Conservation (phyloP, 2,329 filamentous ascomycete species). For the Nigrospora oryzae region DNA sequence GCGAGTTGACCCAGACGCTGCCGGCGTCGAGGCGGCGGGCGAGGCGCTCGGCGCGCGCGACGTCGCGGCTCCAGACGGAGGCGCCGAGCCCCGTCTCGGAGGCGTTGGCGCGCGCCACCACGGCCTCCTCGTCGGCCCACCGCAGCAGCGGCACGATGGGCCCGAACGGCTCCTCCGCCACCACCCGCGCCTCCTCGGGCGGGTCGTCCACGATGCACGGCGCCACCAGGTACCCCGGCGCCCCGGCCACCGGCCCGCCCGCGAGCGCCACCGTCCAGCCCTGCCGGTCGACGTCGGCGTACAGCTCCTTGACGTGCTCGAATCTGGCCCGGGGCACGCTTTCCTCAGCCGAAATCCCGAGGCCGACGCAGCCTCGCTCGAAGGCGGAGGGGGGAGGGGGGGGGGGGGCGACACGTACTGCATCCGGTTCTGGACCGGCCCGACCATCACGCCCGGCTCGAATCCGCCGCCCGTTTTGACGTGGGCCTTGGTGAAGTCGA, state of each 20-base stretch:
- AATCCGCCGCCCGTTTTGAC: constrained; percentile 23
- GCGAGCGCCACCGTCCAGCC: constrained; percentile 36
- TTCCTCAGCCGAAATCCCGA: no score
- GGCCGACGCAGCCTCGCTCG: no score
- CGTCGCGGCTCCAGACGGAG: constrained; percentile 42
- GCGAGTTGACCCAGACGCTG: constrained; percentile 45
- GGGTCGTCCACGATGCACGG: constrained; percentile 55
- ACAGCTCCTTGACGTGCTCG: constrained; percentile 41
- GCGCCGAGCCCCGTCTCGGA: constrained; percentile 41
- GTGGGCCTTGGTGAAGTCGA: constrained; percentile 28
- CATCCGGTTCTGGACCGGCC: constrained; percentile 54
- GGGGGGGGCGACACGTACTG: constrained; percentile 40
- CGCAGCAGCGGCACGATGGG: constrained; percentile 37
- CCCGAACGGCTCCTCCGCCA: constrained; percentile 44
- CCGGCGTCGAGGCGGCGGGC: constrained; percentile 41
- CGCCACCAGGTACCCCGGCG: constrained; percentile 45
- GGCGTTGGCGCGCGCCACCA: constrained; percentile 37
- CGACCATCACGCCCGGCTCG: constrained; percentile 29
- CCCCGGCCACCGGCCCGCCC: constrained; percentile 23
- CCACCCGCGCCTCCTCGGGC: constrained; percentile 45
- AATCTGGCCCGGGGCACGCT: no score
- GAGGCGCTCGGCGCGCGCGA: constrained; percentile 36
- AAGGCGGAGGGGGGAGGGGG: constrained; percentile 34
- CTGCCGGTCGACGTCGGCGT: constrained; percentile 36
- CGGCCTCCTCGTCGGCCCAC: constrained; percentile 35